Percentiles rank a stretch among this genome's conserved stretches.
Conservation (phyloP, 495 filamentous ascomycete genomes). For the Paragyromitra xinjiangensis region DNA sequence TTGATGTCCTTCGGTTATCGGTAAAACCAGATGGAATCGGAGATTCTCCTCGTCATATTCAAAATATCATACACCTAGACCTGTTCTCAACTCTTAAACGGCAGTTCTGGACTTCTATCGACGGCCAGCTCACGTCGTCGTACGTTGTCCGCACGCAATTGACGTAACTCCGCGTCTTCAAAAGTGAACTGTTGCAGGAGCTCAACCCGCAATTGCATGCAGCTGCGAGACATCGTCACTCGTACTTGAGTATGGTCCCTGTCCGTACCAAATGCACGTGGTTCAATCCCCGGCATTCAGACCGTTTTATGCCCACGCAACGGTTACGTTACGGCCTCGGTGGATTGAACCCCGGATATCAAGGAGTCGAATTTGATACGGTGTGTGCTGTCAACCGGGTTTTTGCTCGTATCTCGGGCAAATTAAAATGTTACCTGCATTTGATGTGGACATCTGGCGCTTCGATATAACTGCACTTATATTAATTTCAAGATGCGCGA, state of each 20-base stretch:
- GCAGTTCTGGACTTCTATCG: conserved; percentile 16
- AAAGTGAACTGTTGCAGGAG: conserved; percentile 27
- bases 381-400: conserved; percentile 37
- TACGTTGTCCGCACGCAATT: conserved; percentile 25
- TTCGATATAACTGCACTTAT: conserved; percentile 32
- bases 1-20: conserved; percentile 51
- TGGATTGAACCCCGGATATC: conserved; percentile 24
- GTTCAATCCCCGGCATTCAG: conserved; percentile 4
- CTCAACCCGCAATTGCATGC: conserved; percentile 42
- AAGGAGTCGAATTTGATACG: conserved; percentile 11
- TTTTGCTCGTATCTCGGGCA: conserved; percentile 27
- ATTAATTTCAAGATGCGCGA: conserved; percentile 18
- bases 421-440: conserved; percentile 5
- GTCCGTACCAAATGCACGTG: neutral
- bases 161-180: conserved; percentile 41
- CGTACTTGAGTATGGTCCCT: neutral
- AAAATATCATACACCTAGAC: conserved; percentile 36
- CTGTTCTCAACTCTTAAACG: conserved; percentile 1
- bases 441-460: conserved; percentile 9
- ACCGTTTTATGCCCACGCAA: conserved; percentile 29
- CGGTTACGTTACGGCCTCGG: conserved; percentile 17
- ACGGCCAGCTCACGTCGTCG: conserved; percentile 37
- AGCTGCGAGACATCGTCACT: conserved; percentile 35
- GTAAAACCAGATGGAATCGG: conserved; percentile 45
- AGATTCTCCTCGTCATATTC: conserved; percentile 45